Base-by-base conservation (phyloP, 495 filamentous ascomycete species). In the Schizothecium vesticola region DNA sequence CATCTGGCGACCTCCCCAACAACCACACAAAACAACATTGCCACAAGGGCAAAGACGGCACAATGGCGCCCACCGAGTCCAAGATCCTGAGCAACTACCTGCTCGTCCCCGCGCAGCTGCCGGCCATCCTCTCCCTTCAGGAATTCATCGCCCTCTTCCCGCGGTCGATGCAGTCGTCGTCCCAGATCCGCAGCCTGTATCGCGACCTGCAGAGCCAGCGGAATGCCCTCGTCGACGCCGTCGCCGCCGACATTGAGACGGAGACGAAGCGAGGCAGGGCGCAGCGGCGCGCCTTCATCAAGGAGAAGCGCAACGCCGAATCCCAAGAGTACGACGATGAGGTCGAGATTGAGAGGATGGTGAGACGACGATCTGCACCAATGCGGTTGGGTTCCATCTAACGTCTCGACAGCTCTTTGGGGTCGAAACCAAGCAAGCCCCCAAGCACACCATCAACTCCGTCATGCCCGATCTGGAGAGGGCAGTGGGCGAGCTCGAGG, bases 141-240 rank as follows among this genome's bases (percentile, higher is more conserved):
- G 85, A 92, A 69, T 96, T 96, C 80, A 87, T 86, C 29, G 84
- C 88, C 28, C 81, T 95, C 51, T 95, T 97, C 69, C 92, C 93
- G 3, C 86, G 83, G 58, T 78, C 86, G 5, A 82, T 90, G 66
- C 90, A 88, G 64, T 81, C 84, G 36, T 90, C 91, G 56, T 89
- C 92, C 0, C 89, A 91, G 67, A 85, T 96, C 67, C 85, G 86
- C 66, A 81, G 83, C 4, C 80, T 97, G n/a, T 97, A 95, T 72
- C 86, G 89, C 12, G 91, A 94, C 77, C 81, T 96, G 13, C 89
- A 94, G 71, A 83, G 87, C 59, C 84, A 90, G 67, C 86, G 92
- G 21, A 86, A 89, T 66, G 84, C 87, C 57, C 81, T 91, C 56
- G 86, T 90, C 68, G 89, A 93, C 70, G 77, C 80, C 13, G 87